Evolutionary conservation across 108 stramenopile species (phyloP), one percentile per base, ranked within the genome.

Genomic region (Chaetoceros tenuissimus): DNA sequence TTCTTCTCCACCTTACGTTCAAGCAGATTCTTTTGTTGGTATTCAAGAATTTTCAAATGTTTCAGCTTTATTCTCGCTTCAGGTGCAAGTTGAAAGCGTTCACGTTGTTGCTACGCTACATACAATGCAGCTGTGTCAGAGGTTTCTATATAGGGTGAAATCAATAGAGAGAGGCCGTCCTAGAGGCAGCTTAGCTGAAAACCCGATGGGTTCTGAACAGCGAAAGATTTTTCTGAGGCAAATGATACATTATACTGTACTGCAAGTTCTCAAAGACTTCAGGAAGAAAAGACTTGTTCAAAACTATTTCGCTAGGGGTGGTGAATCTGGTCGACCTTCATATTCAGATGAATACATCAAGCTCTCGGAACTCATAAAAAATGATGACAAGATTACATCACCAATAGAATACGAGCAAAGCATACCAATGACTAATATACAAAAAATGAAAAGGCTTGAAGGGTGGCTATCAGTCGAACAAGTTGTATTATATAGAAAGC

Each of bases 381-480:
- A n/a, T n/a, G n/a, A n/a, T n/a, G n/a, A n/a, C n/a, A n/a, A n/a
- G n/a, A n/a, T n/a, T n/a, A n/a, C n/a, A n/a, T n/a, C n/a, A n/a
- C n/a, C n/a, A n/a, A n/a, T n/a, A n/a, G n/a, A n/a, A n/a, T n/a
- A n/a, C n/a, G n/a, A n/a, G n/a, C n/a, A n/a, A n/a, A n/a, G n/a
- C n/a, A n/a, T n/a, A n/a, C n/a, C n/a, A n/a, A n/a, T n/a, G n/a
- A n/a, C n/a, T n/a, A n/a, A n/a, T n/a, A n/a, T n/a, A n/a, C n/a
- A n/a, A n/a, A n/a, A n/a, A n/a, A n/a, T n/a, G n/a, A n/a, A n/a
- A n/a, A n/a, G n/a, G n/a, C n/a, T 89, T 20, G 87, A 89, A 73
- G 84, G 77, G 48, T 63, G 75, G n/a, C 63, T 89, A 26, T 51
- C 66, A 3, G 58, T 89, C 24, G 84, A 89, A 66, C 74, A 85